These are phyloP conservation scores for Diplotaxis tenuifolia DNA, from an alignment of 345 rosid species.

Conservation along the genomic window DNA sequence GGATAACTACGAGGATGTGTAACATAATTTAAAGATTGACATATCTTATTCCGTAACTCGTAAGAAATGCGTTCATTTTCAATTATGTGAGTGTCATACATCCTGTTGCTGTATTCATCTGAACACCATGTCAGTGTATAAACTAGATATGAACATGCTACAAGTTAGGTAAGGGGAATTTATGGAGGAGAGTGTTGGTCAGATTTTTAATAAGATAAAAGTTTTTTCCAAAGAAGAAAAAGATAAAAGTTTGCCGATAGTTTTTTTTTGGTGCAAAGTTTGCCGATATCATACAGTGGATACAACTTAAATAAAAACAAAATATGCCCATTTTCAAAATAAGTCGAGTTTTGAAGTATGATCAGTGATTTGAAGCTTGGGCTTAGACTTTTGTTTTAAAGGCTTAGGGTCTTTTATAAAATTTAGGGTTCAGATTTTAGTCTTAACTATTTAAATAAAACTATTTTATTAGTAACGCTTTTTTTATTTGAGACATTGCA, in stretches of 20 bases:
- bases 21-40: background rate
- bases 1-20: slow-evolving; percentile 16
- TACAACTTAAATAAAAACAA: background rate
- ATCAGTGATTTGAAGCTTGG: background rate
- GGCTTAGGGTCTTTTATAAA: background rate
- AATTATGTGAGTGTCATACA: background rate
- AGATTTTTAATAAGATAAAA: background rate
- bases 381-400: background rate
- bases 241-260: no score
- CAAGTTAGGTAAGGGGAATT: background rate
- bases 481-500: background rate
- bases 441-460: background rate
- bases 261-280: no score
- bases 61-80: background rate
- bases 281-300: background rate
- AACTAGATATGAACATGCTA: background rate
- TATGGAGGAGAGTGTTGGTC: background rate
- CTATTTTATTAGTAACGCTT: background rate
- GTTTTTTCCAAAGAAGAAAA: no score
- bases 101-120: background rate
- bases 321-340: background rate
- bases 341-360: background rate
- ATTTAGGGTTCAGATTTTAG: background rate
- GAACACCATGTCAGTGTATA: background rate
- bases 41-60: background rate